These are phyloP conservation scores for Emydomyces testavorans DNA, from an alignment of 2,329 filamentous ascomycete genomes.

Conservation along the genomic window DNA sequence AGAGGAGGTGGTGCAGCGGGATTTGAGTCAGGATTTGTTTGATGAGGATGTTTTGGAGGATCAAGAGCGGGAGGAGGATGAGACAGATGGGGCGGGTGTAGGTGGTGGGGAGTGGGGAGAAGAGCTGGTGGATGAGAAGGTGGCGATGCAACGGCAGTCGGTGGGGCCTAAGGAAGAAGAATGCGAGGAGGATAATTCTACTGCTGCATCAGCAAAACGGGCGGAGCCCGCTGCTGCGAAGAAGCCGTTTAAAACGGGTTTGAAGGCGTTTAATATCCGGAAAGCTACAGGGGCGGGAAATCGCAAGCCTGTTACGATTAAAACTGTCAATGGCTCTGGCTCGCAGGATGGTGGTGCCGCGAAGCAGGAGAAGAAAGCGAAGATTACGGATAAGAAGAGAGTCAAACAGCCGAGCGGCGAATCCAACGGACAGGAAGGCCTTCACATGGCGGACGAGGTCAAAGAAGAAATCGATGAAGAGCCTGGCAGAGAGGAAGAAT, in stretches of 20 bases:
- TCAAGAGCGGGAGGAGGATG: constrained; percentile 4
- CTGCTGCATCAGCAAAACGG: too few relatives aligned
- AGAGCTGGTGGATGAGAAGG: background rate
- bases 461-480: constrained; percentile 6
- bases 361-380: constrained; percentile 9
- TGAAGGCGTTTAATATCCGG: constrained; percentile 10
- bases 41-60: background rate
- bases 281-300: background rate
- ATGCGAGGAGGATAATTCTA: background rate
- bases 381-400: constrained; percentile 9
- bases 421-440: background rate
- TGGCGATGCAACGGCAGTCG: background rate
- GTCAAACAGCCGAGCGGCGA: background rate
- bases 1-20: background rate
- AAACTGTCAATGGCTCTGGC: background rate
- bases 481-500: constrained; percentile 3
- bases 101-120: background rate
- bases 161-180: background rate
- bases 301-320: background rate
- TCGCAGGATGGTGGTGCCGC: background rate
- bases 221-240: background rate
- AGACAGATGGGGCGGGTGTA: constrained; percentile 1
- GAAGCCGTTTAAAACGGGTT: constrained; percentile 6
- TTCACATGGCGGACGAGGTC: background rate
- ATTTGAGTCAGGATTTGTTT: background rate